phyloP scores from a whole-genome alignment of 148 eudicot species.

The Camellia japonica region DNA sequence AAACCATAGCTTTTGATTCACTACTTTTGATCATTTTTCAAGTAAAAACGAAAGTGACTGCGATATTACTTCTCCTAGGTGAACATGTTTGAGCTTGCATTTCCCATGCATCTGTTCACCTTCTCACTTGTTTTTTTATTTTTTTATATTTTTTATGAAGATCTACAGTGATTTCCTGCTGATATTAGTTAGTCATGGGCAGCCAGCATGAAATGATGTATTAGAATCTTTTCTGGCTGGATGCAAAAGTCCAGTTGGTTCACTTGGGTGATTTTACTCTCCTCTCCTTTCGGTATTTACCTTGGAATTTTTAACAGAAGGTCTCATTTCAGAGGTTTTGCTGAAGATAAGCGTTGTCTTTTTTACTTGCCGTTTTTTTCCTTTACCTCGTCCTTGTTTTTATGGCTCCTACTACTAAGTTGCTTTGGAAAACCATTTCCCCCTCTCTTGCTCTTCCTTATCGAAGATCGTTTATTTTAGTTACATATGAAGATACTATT shows the following conservation, averaged over 20 bases:
- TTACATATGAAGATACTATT: background rate
- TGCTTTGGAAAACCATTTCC: background rate
- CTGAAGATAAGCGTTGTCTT: background rate
- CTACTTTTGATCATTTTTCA: background rate
- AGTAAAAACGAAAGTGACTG: background rate
- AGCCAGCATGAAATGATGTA: constrained; percentile 2
- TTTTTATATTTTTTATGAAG: background rate
- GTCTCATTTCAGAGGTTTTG: background rate
- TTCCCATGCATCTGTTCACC: constrained; percentile 2
- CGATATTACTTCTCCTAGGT: background rate
- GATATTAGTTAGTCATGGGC: constrained; percentile 5
- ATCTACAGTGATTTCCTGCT: background rate
- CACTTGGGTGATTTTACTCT: constrained; percentile 9
- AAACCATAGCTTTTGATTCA: background rate
- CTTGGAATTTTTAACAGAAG: background rate
- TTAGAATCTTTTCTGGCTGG: constrained; percentile 16
- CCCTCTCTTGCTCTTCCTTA: background rate
- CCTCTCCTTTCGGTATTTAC: background rate
- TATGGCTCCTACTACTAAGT: constrained; percentile 2
- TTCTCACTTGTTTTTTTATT: background rate
- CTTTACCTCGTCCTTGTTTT: background rate
- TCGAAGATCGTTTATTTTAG: background rate
- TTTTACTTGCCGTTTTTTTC: background rate
- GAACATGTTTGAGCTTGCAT: background rate
- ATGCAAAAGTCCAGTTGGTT: constrained; percentile 5